Base-by-base conservation (phyloP, 768 basidiomycete genomes). In the Agaricus bisporus region DNA sequence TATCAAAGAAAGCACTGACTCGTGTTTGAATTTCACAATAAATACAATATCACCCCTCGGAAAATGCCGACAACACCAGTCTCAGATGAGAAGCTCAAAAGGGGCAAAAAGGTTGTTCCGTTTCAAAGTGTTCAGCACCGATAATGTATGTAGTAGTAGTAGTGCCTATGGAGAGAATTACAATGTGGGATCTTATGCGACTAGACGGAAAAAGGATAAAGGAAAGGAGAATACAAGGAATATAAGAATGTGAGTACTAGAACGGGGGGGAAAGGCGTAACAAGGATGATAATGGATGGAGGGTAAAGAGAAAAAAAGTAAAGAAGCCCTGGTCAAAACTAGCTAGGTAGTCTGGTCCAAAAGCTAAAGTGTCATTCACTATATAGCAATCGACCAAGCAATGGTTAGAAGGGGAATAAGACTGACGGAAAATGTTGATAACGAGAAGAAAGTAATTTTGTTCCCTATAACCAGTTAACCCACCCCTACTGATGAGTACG, bases 111-210 rank as follows among this genome's bases (percentile, higher is more conserved):
- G 22, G 22, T 22, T 22, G 22, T 22, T 22, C 22, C 22, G 22
- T 22, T 22, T 22, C 4, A 22, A 22, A 32, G 18, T 22, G 10
- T 45, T 37, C 44, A 39, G 44, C 51, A 52, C 44, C 15, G 37
- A 26, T 35, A 25, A 35, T 15, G 43, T 36, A 28, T 51, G 43
- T 45, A 51, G 51, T 52, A 52, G 50, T 43, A n/a, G 44, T 46
- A 46, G 46, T 38, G 45, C 38, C 32, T 44, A 45, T 37, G 36
- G 43, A 11, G 22, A 51, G 6, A 38, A 52, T 41, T 50, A 50
- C 49, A 50, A 46, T 44, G 42, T 37, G 42, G 44, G 32, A 11
- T 8, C 11, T 52, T 36, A 52, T 52, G 51, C 51, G 36, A 38
- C 50, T 52, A 52, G 51, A 52, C 43, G 15, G 10, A 41, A 26